These are phyloP conservation scores for Calonectria pauciramosa DNA, from an alignment of 2,329 filamentous ascomycete species.

Conservation along the genomic window DNA sequence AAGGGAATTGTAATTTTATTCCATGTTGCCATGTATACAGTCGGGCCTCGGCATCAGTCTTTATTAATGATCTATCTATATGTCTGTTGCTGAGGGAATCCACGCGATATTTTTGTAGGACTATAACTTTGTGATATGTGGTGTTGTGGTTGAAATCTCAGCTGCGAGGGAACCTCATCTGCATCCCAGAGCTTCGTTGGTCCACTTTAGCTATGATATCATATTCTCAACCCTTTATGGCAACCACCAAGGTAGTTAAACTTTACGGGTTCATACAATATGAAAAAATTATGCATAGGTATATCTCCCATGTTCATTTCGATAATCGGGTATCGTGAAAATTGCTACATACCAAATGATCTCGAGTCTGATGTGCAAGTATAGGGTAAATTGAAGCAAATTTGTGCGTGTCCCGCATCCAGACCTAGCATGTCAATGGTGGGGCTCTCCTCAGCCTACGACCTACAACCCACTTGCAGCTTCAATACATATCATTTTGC, in stretches of 20 bases:
- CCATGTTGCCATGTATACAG: conserved; percentile 55
- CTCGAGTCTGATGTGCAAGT: neutral
- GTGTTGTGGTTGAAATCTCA: neutral
- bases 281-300: neutral
- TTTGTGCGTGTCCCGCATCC: conserved; percentile 11
- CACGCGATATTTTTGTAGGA: neutral
- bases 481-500: neutral
- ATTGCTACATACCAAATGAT: neutral
- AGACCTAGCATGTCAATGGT: conserved; percentile 43
- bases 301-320: neutral
- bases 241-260: neutral
- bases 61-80: conserved; percentile 49
- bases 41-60: conserved; percentile 45
- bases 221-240: neutral
- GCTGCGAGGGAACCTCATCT: neutral
- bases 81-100: neutral
- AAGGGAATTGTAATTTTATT: conserved; percentile 59
- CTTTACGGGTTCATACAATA: neutral
- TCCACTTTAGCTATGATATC: neutral
- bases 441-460: conserved; percentile 37
- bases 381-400: conserved; percentile 8
- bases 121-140: neutral
- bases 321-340: neutral
- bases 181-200: neutral
- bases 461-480: conserved; percentile 34